Base-by-base conservation (phyloP, 2,329 filamentous ascomycete genomes). In the Fusarium poae region DNA sequence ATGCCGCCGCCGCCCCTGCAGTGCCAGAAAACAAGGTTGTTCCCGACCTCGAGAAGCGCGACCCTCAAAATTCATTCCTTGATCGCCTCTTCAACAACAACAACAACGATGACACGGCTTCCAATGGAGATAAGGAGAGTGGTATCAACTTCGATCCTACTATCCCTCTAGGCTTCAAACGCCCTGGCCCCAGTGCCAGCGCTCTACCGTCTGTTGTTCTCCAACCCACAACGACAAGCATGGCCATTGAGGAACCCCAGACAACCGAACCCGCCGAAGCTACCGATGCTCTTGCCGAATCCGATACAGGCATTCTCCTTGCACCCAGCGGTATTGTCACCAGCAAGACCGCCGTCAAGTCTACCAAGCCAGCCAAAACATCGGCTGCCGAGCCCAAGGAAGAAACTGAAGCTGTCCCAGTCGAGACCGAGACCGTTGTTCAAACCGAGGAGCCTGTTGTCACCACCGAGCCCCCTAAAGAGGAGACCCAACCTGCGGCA, bases 1-100 rank as follows among this genome's bases (percentile, higher is more conserved):
- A 68, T 35, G 30, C 23, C 15, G 21, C 46, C 6, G 46, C 74
- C 7, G 48, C 75, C 16, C 83, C 82, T n/a, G 74, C 76, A 63
- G 79, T 79, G 40, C 74, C 71, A 29, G 60, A 76, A 43, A 67
- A 70, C 21, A 52, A 66, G 16, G 49, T 68, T 5, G 53, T 55
- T 9, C 57, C 65, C 61, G 23, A 52, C 59, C 8, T 62, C 12
- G 42, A 54, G 4, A 70, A 70, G 66, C 53, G 73, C 48, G 67
- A 70, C 29, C 49, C 43, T 27, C 37, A 75, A 29, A 62, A 67
- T 53, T 72, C 73, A 9, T 65, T 77, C 20, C 18, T 77, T 13
- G 72, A 74, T 21, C 67, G 65, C 30, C 59, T 77, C 21, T 44
- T 75, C 27, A 48, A 27, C 16, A 49, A 58, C n/a, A 53, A 60